Evolutionary conservation across 441 rosid species (phyloP).

Genomic region (Bocquillonia castaneifolia): DNA sequence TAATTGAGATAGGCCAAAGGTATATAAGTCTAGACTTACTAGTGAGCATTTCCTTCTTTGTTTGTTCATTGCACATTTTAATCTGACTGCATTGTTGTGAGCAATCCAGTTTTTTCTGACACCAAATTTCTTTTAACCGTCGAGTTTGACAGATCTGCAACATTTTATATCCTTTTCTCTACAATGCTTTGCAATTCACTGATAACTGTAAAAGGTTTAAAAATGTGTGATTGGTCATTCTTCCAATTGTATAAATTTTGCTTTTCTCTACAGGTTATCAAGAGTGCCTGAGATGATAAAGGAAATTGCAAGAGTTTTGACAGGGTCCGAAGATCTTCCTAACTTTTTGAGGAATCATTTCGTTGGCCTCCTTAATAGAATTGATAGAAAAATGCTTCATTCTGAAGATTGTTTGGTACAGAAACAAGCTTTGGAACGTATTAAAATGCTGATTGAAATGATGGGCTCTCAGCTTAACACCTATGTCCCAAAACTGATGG

Average conservation of each 20-base stretch:
- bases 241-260: slow-evolving; percentile 14
- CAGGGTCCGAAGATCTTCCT: slow-evolving; percentile 79
- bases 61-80: not conserved
- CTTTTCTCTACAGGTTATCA: slow-evolving; percentile 55
- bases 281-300: slow-evolving; percentile 78
- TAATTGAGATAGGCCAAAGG: slow-evolving; percentile 74
- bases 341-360: slow-evolving; percentile 91
- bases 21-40: slow-evolving; percentile 29
- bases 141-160: not conserved
- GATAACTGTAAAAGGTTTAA: slow-evolving; percentile 1
- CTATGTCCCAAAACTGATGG: slow-evolving; percentile 94
- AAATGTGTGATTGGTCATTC: slow-evolving; percentile 13
- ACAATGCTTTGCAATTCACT: not conserved
- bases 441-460: slow-evolving; percentile 87
- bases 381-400: slow-evolving; percentile 94
- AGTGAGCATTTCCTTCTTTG: slow-evolving; percentile 7
- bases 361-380: slow-evolving; percentile 95
- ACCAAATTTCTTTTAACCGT: not conserved
- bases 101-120: not conserved
- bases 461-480: slow-evolving; percentile 91
- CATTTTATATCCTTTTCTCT: not conserved
- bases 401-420: slow-evolving; percentile 68
- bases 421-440: slow-evolving; percentile 91
- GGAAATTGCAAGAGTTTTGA: slow-evolving; percentile 78
- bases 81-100: not conserved